phyloP scores from a whole-genome alignment of 768 basidiomycete genomes.

The Pleurotus eryngii region DNA sequence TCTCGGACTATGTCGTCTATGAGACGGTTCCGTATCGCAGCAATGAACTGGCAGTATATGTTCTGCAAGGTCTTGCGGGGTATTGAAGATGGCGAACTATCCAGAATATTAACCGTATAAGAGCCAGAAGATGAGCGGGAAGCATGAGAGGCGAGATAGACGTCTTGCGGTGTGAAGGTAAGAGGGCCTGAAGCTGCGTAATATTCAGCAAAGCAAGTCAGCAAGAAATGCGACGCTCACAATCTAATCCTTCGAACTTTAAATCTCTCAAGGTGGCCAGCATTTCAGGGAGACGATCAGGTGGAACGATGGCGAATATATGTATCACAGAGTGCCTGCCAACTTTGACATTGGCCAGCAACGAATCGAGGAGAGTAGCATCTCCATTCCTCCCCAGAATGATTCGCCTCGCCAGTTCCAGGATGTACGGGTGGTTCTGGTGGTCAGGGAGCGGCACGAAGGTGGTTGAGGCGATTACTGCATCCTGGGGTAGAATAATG shows the following conservation, averaged over 20 bases:
- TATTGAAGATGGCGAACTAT: slow-evolving; percentile 16
- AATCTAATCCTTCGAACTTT: slow-evolving; percentile 44
- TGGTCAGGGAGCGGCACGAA: slow-evolving; percentile 31
- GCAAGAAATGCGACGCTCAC: slow-evolving; percentile 35
- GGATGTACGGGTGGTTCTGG: slow-evolving; percentile 13
- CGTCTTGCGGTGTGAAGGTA: slow-evolving; percentile 42
- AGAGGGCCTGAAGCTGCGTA: slow-evolving; percentile 38
- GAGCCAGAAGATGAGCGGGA: slow-evolving; percentile 38
- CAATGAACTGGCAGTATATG: slow-evolving; percentile 51
- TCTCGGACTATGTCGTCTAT: slow-evolving; percentile 52
- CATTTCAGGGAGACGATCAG: slow-evolving; percentile 25
- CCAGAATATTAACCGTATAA: slow-evolving; percentile 33
- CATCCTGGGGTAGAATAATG: slow-evolving; percentile 40
- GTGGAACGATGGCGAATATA: slow-evolving; percentile 51
- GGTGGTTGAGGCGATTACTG: slow-evolving; percentile 43
- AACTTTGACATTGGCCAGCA: slow-evolving; percentile 50
- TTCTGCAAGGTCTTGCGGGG: slow-evolving; percentile 43
- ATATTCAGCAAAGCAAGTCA: no score
- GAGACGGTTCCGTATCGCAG: slow-evolving; percentile 54
- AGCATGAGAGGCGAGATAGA: slow-evolving; percentile 52
- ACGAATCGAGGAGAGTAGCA: slow-evolving; percentile 41
- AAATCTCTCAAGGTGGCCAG: slow-evolving; percentile 33
- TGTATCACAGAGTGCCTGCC: slow-evolving; percentile 45
- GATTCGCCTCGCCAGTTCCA: slow-evolving; percentile 56
- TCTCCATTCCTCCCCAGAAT: slow-evolving; percentile 37